A percentile compares a stretch with the other conserved stretches of the same genome.
Evolutionary conservation across 148 eudicot species (phyloP).

Genomic region (Talinum fruticosum): DNA sequence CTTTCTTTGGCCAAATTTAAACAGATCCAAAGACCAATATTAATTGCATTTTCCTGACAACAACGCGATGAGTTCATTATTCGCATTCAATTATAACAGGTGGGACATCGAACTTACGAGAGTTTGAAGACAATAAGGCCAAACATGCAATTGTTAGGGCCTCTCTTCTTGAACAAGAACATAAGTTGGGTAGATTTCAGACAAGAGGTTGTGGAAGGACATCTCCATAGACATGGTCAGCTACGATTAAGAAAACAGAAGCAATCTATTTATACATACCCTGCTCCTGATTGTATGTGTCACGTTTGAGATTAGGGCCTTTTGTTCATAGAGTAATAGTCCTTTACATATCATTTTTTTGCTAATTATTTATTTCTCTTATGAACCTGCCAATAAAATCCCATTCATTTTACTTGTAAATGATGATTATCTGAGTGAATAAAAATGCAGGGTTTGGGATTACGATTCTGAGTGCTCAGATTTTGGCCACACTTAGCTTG

Average conservation of each 20-base stretch:
- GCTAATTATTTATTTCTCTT: neutral
- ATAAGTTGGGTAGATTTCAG: constrained; percentile 81
- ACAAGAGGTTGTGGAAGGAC: constrained; percentile 73
- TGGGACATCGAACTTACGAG: constrained; percentile 77
- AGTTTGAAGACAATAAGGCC: constrained; percentile 86
- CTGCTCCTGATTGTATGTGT: constrained; percentile 98
- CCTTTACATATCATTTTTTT: constrained; percentile 9
- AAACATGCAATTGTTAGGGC: constrained; percentile 83
- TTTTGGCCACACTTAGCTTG: too few relatives aligned
- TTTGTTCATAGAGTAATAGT: neutral
- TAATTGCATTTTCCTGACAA: neutral
- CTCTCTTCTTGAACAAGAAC: constrained; percentile 84
- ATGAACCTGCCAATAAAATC: constrained; percentile 24
- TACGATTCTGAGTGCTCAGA: neutral
- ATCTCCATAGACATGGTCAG: constrained; percentile 77
- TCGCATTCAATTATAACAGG: constrained; percentile 40
- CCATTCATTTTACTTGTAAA: constrained; percentile 36
- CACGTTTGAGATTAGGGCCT: constrained; percentile 42
- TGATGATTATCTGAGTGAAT: constrained; percentile 10
- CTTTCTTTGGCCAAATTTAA: too few relatives aligned
- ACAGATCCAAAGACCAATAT: too few relatives aligned
- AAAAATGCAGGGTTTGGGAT: constrained; percentile 5
- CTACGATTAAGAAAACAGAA: constrained; percentile 56
- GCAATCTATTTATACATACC: constrained; percentile 90
- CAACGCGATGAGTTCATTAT: neutral